phyloP scores from a whole-genome alignment of 768 basidiomycete genomes.

The Trametes cingulata region DNA sequence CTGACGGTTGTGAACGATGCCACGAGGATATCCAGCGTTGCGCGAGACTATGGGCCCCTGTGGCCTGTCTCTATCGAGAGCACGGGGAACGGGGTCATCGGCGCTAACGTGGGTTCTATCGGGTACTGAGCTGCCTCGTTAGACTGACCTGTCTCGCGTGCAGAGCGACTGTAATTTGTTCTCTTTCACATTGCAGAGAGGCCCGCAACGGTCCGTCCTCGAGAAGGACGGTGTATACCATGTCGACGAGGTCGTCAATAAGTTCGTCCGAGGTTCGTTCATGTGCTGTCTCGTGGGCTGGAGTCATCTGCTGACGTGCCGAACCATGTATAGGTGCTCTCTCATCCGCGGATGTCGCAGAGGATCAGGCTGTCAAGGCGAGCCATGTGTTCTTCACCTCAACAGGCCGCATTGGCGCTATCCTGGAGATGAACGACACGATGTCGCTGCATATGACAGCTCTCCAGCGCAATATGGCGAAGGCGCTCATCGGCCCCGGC shows the following conservation, averaged over 20 bases:
- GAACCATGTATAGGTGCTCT: slow-evolving; percentile 51
- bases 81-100: slow-evolving; percentile 59
- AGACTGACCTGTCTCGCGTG: neutral
- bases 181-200: slow-evolving; percentile 53
- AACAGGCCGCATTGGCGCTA: slow-evolving; percentile 74
- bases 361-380: slow-evolving; percentile 46
- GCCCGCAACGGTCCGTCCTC: slow-evolving; percentile 46
- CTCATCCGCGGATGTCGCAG: slow-evolving; percentile 44
- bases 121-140: neutral
- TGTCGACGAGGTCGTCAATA: slow-evolving; percentile 75
- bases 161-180: slow-evolving; percentile 71
- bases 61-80: slow-evolving; percentile 73
- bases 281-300: neutral
- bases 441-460: slow-evolving; percentile 61
- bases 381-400: slow-evolving; percentile 76
- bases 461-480: slow-evolving; percentile 74
- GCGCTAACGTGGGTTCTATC: slow-evolving; percentile 63
- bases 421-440: slow-evolving; percentile 59
- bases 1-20: slow-evolving; percentile 50
- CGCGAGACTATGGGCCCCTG: slow-evolving; percentile 73
- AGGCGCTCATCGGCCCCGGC: slow-evolving; percentile 51
- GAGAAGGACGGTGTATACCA: slow-evolving; percentile 72
- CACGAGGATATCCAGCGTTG: slow-evolving; percentile 43
- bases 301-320: neutral
- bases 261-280: slow-evolving; percentile 63